Base-by-base conservation (phyloP, 768 basidiomycete species). In the Kwoniella sp. region DNA sequence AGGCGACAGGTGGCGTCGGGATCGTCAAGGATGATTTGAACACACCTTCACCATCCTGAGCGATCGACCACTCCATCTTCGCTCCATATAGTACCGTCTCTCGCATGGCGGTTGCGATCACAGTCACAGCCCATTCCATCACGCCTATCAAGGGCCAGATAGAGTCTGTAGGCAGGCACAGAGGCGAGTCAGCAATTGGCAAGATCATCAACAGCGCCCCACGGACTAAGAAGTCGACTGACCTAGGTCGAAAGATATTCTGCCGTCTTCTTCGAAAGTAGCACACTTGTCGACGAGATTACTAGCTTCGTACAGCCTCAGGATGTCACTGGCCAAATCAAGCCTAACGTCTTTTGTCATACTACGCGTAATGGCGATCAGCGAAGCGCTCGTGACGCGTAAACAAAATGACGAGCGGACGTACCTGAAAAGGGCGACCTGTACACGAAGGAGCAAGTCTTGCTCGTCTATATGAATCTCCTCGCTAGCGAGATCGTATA, bases 221-320 rank as follows among this genome's bases (percentile, higher is more conserved):
- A 10, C 8, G 30, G 33, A 55, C n/a, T 24, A 1, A 15, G 19
- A 29, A 24, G 21, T 40, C n/a, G 29, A 61, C 67, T 66, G 13
- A 71, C 70, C 73, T 19, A 72, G 55, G 36, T 72, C 64, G 54
- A 74, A 74, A 13, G 46, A 29, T 17, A 71, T 58, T 15, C 47
- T 57, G 13, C 56, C 67, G 22, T 55, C 51, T 40, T 33, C 21
- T 25, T 58, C 51, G 40, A 50, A 29, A n/a, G 60, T 52, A 4
- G 68, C 65, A 40, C 65, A 66, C 10, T 26, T 29, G 40, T 64
- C 59, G 24, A 72, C 69, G 5, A 75, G 55, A 7, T 48, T 19
- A n/a, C 64, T 65, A 9, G 64, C 71, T 48, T 69, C 69, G 24
- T 63, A 48, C 2, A 75, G 60, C 13, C 63, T 59, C 1, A 72